Evolutionary conservation across 495 filamentous ascomycete genomes (phyloP), one percentile per base, ranked within the genome.

Genomic region (Rhypophila decipiens): DNA sequence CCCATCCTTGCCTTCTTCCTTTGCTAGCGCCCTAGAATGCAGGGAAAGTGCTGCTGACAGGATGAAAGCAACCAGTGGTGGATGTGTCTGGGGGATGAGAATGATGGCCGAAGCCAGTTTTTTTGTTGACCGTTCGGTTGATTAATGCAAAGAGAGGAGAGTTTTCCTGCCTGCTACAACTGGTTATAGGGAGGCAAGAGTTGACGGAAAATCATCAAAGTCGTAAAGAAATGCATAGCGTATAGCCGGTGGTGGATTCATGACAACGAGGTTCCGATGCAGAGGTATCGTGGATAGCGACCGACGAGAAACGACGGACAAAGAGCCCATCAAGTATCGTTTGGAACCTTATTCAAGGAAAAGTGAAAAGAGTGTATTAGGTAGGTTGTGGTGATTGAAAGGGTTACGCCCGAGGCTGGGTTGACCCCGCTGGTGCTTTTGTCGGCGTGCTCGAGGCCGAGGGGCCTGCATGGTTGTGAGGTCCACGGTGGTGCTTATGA

Each of bases 371-470:
- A 46, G 49, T 52, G 22, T 13, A 20, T 22, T 39, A n/a, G n/a
- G n/a, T n/a, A n/a, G 43, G 33, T 22, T 12, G 21, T 42, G 22
- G 13, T 33, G 13, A 23, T 20, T 27, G 17, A 47, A 33, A 4
- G 17, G 24, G 36, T 65, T 53, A 71, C 34, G 60, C 47, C 40
- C 56, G 58, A 23, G 63, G 58, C 39, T 56, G 53, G 7, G 54
- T 37, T 27, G 69, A 66, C 22, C 61, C 53, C 15, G 24, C 21
- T 5, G 19, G 19, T 11, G 9, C 24, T 10, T 13, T 13, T 37
- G 45, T 39, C 12, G 63, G 64, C 8, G 69, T 65, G 10, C 66
- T 56, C 31, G 63, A 60, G 5, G 56, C 53, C n/a, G 69, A 71
- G 7, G 55, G 59, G 5, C 60, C 66, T 11, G 63, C 55, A 47